Evolutionary conservation across 805 yeast species (phyloP).

Genomic region (Blastobotrys peoriensis): DNA sequence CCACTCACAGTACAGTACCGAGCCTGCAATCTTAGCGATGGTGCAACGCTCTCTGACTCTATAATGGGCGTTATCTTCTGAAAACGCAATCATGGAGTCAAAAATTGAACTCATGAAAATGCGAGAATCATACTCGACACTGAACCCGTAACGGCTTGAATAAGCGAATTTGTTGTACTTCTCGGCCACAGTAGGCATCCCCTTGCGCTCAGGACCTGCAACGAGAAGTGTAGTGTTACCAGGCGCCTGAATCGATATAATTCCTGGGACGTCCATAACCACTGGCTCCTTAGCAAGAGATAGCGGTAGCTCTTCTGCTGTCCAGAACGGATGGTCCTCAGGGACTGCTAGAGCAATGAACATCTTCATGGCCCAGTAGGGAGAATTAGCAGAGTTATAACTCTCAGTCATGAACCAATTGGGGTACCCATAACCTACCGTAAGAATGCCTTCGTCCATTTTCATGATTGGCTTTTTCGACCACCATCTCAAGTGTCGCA

Average conservation of each 20-base stretch:
- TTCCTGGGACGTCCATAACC: constrained; percentile 14
- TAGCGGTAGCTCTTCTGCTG: constrained; percentile 13
- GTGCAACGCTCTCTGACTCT: constrained; percentile 8
- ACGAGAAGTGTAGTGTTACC: constrained; percentile 12
- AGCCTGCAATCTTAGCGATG: constrained; percentile 6
- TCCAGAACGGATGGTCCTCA: constrained; percentile 17
- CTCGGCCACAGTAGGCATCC: constrained; percentile 9
- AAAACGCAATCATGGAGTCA: constrained; percentile 16
- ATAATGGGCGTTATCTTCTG: constrained; percentile 15
- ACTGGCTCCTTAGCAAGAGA: background rate
- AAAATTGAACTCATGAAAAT: constrained; percentile 13
- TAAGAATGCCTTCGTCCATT: constrained; percentile 17
- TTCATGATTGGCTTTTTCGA: constrained; percentile 19
- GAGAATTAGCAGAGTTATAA: constrained; percentile 20
- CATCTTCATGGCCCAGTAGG: constrained; percentile 21
- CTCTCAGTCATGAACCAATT: constrained; percentile 19
- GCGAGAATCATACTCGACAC: constrained; percentile 13
- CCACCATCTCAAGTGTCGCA: constrained; percentile 22
- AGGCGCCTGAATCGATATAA: constrained; percentile 14
- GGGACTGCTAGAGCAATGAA: constrained; percentile 18
- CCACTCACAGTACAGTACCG: constrained; percentile 14
- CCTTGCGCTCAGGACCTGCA: constrained; percentile 14
- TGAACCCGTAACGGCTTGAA: constrained; percentile 19
- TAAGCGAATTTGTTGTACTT: constrained; percentile 26
- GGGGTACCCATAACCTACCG: constrained; percentile 21